Evolutionary conservation across 176 grass and related monocot genomes (phyloP), one percentile per base, ranked within the genome.

Genomic region (Phragmites australis): DNA sequence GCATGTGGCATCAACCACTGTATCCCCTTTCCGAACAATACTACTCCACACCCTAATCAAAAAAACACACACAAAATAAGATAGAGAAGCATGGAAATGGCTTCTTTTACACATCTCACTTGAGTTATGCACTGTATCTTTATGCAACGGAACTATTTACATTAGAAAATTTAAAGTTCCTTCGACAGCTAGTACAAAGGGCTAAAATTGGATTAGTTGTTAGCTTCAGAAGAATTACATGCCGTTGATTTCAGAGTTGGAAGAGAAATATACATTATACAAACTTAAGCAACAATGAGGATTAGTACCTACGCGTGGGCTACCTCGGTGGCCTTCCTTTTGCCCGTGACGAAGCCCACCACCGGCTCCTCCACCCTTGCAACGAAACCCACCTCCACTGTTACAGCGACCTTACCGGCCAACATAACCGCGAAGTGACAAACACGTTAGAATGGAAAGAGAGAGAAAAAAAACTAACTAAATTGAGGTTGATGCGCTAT

Each of bases 1-100:
- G 0, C 95, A 98, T 63, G 95, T 98, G n/a, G 95, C 95, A 82
- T 98, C 95, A 59, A 93, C 85, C 68, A 98, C 95, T 0, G 69
- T 79, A 68, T 98, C 95, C 45, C 95, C 92, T 82, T 79, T 89
- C 40, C 18, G 88, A 46, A 98, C 81, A n/a, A 93, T 83, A 3
- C 83, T 94, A 84, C 81, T 94, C 95, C 95, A 98, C 60, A 94
- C 75, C 68, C 92, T 98, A 52, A 70, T 22, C 72, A 87, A 9
- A 43, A 0, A 48, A 10, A 22, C 14, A 16, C 14, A 16, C 4
- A 9, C 23, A 63, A 54, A 3, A 45, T n/a, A 65, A 45, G 18
- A 2, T 37, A 49, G 2, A 41, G 41, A 68, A 26, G 43, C 31
- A 16, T 13, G 4, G 17, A 17, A 29, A 25, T 18, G 25, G 15